phyloP scores from a whole-genome alignment of 2,329 filamentous ascomycete species.

The Metarhizium humberi region DNA sequence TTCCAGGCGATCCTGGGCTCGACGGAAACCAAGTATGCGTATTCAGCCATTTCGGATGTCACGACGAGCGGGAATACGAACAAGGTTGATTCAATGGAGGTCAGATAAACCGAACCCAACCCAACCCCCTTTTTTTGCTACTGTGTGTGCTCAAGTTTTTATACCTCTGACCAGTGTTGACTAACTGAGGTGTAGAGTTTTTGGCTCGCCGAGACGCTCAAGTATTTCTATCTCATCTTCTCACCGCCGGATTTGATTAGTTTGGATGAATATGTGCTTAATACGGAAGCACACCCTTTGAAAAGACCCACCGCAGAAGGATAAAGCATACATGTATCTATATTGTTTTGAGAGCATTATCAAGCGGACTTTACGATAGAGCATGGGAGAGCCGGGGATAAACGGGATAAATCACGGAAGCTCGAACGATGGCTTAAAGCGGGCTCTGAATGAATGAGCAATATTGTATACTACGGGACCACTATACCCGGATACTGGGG shows the following conservation, averaged over 20 bases:
- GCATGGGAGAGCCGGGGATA: not conserved
- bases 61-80: constrained; percentile 18
- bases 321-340: not conserved
- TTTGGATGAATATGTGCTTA: constrained; percentile 58
- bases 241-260: constrained; percentile 51
- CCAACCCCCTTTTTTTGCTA: not conserved
- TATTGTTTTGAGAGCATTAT: not conserved
- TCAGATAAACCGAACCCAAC: not conserved
- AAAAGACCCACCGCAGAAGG: not conserved
- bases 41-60: constrained; percentile 38
- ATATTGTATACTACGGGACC: not conserved
- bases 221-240: constrained; percentile 67
- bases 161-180: not conserved
- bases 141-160: not conserved
- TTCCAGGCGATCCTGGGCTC: constrained; percentile 35
- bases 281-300: constrained; percentile 33
- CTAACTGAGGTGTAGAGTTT: constrained; percentile 42
- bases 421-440: no score
- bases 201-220: constrained; percentile 66
- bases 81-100: constrained; percentile 53
- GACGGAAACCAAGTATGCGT: constrained; percentile 37
- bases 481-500: not conserved
- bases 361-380: not conserved
- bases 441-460: not conserved
- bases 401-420: no score